These are phyloP conservation scores for Chrysoporthe deuterocubensis DNA, from an alignment of 2,329 filamentous ascomycete genomes.

Conservation along the genomic window DNA sequence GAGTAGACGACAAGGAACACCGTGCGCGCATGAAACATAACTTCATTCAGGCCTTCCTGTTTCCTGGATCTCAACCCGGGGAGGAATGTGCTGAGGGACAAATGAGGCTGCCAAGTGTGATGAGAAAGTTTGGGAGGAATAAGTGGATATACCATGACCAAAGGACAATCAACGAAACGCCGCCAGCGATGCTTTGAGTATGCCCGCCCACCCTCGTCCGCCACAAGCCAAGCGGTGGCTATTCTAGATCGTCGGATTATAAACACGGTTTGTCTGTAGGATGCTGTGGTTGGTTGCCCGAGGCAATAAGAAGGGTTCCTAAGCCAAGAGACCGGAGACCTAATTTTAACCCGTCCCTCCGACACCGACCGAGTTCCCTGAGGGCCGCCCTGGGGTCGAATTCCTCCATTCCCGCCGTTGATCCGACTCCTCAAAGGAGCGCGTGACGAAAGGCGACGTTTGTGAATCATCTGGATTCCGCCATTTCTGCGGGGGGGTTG, in stretches of 20 bases:
- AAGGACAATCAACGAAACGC: constrained; percentile 23
- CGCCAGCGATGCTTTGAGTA: constrained; percentile 29
- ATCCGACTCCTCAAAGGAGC: constrained; percentile 50
- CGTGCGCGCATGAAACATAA: constrained; percentile 29
- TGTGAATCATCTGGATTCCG: constrained; percentile 51
- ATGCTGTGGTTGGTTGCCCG: not conserved
- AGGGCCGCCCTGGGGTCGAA: constrained; percentile 56
- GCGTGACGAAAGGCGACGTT: constrained; percentile 47
- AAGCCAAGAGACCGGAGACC: constrained; percentile 1
- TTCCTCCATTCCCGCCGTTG: constrained; percentile 62
- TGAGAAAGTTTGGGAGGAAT: constrained; percentile 12
- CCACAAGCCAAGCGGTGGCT: constrained; percentile 18
- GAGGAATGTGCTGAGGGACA: constrained; percentile 4
- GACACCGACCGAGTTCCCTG: constrained; percentile 52
- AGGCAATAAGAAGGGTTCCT: not conserved
- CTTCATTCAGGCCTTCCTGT: constrained; percentile 18
- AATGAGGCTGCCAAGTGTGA: constrained; percentile 5
- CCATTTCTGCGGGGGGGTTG: constrained; percentile 51
- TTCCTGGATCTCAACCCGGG: constrained; percentile 7
- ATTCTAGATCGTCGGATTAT: constrained; percentile 29
- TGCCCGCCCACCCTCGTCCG: constrained; percentile 8
- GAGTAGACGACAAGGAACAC: constrained; percentile 13
- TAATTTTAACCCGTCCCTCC: constrained; percentile 46
- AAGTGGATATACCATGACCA: constrained; percentile 2
- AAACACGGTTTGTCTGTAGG: constrained; percentile 24